Base-by-base conservation (phyloP, 495 filamentous ascomycete species). In the Neurospora tetraspora region DNA sequence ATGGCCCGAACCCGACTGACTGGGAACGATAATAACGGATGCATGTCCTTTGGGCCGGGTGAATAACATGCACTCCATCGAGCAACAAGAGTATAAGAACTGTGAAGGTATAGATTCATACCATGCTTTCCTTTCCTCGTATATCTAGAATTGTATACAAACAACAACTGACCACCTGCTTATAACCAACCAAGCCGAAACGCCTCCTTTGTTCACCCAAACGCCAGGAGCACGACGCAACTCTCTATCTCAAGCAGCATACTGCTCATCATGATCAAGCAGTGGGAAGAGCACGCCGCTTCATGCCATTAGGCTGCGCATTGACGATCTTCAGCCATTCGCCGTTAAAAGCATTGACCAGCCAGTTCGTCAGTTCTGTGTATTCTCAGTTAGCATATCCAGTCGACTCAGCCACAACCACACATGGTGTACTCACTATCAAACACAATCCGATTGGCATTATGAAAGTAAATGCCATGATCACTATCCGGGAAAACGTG, bases 401-500 rank as follows among this genome's bases (percentile, higher is more conserved):
- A 9, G 59, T 39, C 31, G 27, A 5, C 4, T 7, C 47, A 14
- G 23, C 11, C 47, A 31, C 3, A 27, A 27, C 40, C 71, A 71
- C 68, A 53, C 23, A 71, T 40, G 12, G 37, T 23, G 8, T 14
- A 77, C 94, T 87, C 83, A 97, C 94, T 94, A 78, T 98, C 93
- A 82, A 97, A 98, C 38, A 99, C 96, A 79, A 98, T 92, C 68
- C 85, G 84, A 81, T 97, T 94, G 23, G 92, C 96, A 82, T 93
- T 96, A 80, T 99, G 96, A 78, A 98, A 98, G 77, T 88, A 93
- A 71, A 99, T 99, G 71, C 92, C 90, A 82, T 99, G 96, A 83
- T 99, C 95, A 12, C 91, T 94, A 80, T 99, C 96, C 11, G 96
- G 96, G 83, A 96, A 99, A 23, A 97, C 89, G 81, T 97, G 95